Base-by-base conservation (phyloP, 2,329 filamentous ascomycete genomes). In the Fusarium clavum region DNA sequence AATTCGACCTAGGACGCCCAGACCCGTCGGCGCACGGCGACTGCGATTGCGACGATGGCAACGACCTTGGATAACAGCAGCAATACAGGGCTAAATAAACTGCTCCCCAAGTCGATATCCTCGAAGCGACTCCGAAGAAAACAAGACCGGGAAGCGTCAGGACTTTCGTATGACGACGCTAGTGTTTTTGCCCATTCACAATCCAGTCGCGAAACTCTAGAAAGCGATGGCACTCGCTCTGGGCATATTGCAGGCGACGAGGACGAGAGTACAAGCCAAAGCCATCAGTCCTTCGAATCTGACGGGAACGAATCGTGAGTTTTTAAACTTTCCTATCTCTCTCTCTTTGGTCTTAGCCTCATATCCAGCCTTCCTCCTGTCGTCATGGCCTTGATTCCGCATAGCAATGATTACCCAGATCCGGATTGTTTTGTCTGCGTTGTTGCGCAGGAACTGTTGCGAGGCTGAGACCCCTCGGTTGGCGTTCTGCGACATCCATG, bases 21-120 rank as follows among this genome's bases (percentile, higher is more conserved):
- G 34, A 27, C 38, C 57, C 34, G 46, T n/a, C 38, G 51, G 57
- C 41, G 44, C 47, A 38, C 40, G 41, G 41, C 49, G 47, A 61
- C 44, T 13, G 51, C 29, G 45, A 56, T 45, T 20, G 41, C 34
- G 46, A 62, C 46, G 22, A 52, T 58, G 57, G 32, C 66, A 51
- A 57, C 71, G 20, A 69, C 60, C 41, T 64, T 74, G 64, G 74
- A 75, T 48, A 75, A 68, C 71, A 71, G 73, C 30, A 70, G 64
- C 59, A 74, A 64, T 69, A 81, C 77, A 67, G 79, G 81, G 14
- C 77, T 87, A 45, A 82, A 80, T 61, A 88, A 87, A 78, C 81
- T 89, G 30, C 77, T 90, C 38, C 83, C 86, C 54, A 87, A 85
- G 74, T 80, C 82, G 40, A 82, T 89, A 57, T 78, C 80, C 29